These are phyloP conservation scores for Chaetomium sp. DNA, from an alignment of 2,329 filamentous ascomycete species.

Conservation along the genomic window DNA sequence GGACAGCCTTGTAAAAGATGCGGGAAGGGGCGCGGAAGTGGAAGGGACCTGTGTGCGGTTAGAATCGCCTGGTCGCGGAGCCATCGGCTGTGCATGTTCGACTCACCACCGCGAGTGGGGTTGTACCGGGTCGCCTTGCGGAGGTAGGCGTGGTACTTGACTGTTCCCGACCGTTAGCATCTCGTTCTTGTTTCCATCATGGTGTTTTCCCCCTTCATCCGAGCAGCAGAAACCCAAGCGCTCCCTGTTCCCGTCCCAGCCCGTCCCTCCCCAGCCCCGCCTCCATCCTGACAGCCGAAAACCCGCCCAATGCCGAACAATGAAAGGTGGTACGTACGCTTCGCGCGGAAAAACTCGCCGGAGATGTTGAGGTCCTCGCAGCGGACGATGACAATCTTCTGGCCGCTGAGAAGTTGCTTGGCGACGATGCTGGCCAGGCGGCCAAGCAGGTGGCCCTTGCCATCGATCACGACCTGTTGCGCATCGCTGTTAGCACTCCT, in stretches of 20 bases:
- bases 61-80: slow-evolving; percentile 48
- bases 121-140: slow-evolving; percentile 99
- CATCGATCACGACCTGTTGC: slow-evolving; percentile 92
- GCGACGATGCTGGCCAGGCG: slow-evolving; percentile 96
- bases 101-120: slow-evolving; percentile 94
- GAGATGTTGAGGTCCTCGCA: slow-evolving; percentile 99
- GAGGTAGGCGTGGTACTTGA: slow-evolving; percentile 99
- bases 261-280: background rate
- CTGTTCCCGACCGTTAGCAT: slow-evolving; percentile 64
- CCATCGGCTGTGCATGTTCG: slow-evolving; percentile 34
- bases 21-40: slow-evolving; percentile 99
- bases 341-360: slow-evolving; percentile 99
- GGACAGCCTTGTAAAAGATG: slow-evolving; percentile 99
- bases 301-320: slow-evolving; percentile 11
- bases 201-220: slow-evolving; percentile 8
- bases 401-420: slow-evolving; percentile 98
- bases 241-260: background rate
- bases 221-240: background rate
- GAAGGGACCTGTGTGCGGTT: slow-evolving; percentile 77
- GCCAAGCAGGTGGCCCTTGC: slow-evolving; percentile 99
- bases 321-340: slow-evolving; percentile 75
- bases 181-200: background rate
- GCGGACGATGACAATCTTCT: slow-evolving; percentile 99
- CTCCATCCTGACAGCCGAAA: background rate
- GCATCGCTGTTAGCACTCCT: slow-evolving; percentile 41